Conservation (phyloP, 768 basidiomycete species). For the Leccinum uliginosum region DNA sequence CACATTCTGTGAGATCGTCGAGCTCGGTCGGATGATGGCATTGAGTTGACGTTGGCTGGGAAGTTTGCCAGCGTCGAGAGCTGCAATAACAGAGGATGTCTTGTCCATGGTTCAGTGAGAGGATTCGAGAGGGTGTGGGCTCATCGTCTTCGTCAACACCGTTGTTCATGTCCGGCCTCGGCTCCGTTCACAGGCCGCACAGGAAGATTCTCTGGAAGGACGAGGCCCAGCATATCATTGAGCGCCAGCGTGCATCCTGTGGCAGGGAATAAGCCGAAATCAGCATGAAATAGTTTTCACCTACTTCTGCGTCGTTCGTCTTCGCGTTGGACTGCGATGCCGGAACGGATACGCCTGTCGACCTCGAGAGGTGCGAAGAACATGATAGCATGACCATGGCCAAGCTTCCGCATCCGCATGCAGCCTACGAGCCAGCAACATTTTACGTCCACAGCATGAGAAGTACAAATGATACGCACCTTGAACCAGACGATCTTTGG, state of each 20-base stretch:
- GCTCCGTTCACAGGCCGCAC: too few species aligned
- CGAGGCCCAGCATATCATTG: constrained; percentile 1
- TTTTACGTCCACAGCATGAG: background rate
- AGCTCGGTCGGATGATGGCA: constrained; percentile 36
- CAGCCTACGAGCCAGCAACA: constrained; percentile 35
- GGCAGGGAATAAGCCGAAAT: background rate
- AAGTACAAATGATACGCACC: background rate
- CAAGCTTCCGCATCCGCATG: constrained; percentile 52
- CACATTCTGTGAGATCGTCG: constrained; percentile 50
- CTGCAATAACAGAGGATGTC: constrained; percentile 56
- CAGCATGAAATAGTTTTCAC: background rate
- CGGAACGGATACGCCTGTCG: constrained; percentile 33
- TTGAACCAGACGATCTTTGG: constrained; percentile 27
- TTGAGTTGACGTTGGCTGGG: constrained; percentile 58
- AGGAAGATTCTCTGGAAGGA: too few species aligned
- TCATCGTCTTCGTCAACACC: too few species aligned
- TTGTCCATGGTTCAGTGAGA: constrained; percentile 48
- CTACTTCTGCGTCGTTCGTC: constrained; percentile 27
- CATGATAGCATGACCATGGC: constrained; percentile 42
- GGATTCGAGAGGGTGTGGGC: background rate
- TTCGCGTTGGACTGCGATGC: constrained; percentile 18
- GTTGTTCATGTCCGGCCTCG: too few species aligned
- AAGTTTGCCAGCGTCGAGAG: constrained; percentile 66
- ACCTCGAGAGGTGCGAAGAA: constrained; percentile 49
- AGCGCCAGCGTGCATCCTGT: constrained; percentile 28